Evolutionary conservation across 192 early-diverging fungal genomes (phyloP).

Genomic region (Backusella sp.): DNA sequence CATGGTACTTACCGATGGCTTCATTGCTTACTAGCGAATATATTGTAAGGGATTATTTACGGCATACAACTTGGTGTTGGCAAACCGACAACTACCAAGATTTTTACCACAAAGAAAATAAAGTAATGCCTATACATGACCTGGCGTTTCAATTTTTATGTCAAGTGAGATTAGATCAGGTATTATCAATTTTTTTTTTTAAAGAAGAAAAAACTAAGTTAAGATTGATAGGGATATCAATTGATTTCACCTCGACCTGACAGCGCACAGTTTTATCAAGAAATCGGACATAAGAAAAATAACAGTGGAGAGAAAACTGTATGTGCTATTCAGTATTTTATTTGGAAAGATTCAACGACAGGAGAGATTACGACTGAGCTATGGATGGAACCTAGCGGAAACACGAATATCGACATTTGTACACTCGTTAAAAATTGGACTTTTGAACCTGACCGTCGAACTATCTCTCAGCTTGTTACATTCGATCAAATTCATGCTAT

Average conservation of each 20-base stretch:
- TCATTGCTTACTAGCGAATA: conserved; percentile 35
- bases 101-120: conserved; percentile 29
- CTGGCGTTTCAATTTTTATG: conserved; percentile 57
- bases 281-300: conserved; percentile 30
- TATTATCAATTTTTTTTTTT: neutral
- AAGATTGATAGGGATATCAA: conserved; percentile 30
- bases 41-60: conserved; percentile 47
- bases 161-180: conserved; percentile 46
- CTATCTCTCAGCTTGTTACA: conserved; percentile 53
- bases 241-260: conserved; percentile 39
- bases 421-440: conserved; percentile 26
- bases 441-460: conserved; percentile 40
- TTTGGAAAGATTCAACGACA: conserved; percentile 41
- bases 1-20: conserved; percentile 31
- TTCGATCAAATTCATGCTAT: conserved; percentile 56
- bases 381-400: conserved; percentile 52
- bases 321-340: conserved; percentile 51
- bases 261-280: conserved; percentile 50
- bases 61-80: conserved; percentile 50
- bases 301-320: conserved; percentile 3
- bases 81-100: conserved; percentile 32
- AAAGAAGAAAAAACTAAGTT: neutral
- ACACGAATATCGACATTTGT: conserved; percentile 12
- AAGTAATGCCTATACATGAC: conserved; percentile 49
- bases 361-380: conserved; percentile 51